Evolutionary conservation across 2,329 filamentous ascomycete genomes (phyloP), one percentile per base, ranked within the genome.

Genomic region (Pseudogymnoascus sp.): DNA sequence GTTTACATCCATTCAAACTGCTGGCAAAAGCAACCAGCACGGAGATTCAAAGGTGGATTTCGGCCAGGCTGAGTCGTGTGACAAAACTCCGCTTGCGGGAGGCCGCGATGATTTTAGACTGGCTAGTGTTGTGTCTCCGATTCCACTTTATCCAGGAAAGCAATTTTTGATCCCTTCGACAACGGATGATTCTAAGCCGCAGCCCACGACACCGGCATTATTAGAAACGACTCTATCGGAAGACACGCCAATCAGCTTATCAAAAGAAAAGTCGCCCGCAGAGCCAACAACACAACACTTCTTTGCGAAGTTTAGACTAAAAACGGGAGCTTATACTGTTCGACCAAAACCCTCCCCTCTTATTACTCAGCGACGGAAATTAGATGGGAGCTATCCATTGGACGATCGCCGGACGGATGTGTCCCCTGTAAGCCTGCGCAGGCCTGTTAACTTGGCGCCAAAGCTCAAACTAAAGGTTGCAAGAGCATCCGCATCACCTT

Each of bases 301-400:
- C 66, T 39, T 59, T 15, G 36, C 66, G 2, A 69, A 66, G 36
- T 61, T 71, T 33, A 71, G 66, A 61, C 68, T 71, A 9, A 69
- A 68, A 59, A 50, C 66, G 39, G 65, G 63, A 44, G 63, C 33
- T 44, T 63, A 63, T 58, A 44, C 58, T n/a, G 54, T 61, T 35
- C 40, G 62, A 33, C 61, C 61, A 1, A 61, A 67, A 31, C 33
- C 26, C 13, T 68, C 65, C n/a, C 62, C 64, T 7, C 63, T 59
- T 33, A 62, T 64, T 35, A 64, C 65, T 50, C 63, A 58, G 24
- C 62, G 64, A 24, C 65, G 63, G 65, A 68, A 68, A 40, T 58
- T 66, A 5, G 68, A 68, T 35, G 66, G 66, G 10, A 66, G 63
- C 40, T 68, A 67, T 60, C 67, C 67, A 13, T 68, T 66, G 64